Conservation (phyloP, 2,329 filamentous ascomycete species). For the Penicillium glabrum region DNA sequence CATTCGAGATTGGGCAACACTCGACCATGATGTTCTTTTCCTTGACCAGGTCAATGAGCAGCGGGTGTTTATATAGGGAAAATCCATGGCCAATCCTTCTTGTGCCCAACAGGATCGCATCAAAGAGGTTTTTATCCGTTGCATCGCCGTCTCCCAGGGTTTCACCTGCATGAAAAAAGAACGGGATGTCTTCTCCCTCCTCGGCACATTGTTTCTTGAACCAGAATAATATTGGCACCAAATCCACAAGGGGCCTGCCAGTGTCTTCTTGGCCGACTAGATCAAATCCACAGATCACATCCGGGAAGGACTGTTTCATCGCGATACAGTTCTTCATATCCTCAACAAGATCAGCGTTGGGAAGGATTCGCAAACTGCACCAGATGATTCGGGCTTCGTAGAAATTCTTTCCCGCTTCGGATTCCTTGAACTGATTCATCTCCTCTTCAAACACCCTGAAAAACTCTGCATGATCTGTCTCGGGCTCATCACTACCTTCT, state of each 20-base stretch:
- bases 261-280: slow-evolving; percentile 84
- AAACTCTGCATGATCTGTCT: slow-evolving; percentile 67
- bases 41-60: slow-evolving; percentile 84
- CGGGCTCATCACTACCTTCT: slow-evolving; percentile 63
- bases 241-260: slow-evolving; percentile 71
- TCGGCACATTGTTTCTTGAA: slow-evolving; percentile 82
- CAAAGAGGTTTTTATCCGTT: slow-evolving; percentile 83
- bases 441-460: slow-evolving; percentile 76
- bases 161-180: slow-evolving; percentile 95
- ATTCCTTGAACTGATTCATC: slow-evolving; percentile 70
- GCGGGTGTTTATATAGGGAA: slow-evolving; percentile 85
- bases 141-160: slow-evolving; percentile 74
- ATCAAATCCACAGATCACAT: slow-evolving; percentile 84
- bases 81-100: slow-evolving; percentile 87
- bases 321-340: slow-evolving; percentile 86
- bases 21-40: slow-evolving; percentile 86
- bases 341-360: slow-evolving; percentile 67
- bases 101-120: slow-evolving; percentile 82
- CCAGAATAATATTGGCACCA: slow-evolving; percentile 87
- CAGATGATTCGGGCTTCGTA: slow-evolving; percentile 86
- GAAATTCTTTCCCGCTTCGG: slow-evolving; percentile 70
- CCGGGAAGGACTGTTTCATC: slow-evolving; percentile 74
- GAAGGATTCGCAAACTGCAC: slow-evolving; percentile 68
- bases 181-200: slow-evolving; percentile 78
- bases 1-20: slow-evolving; percentile 87